Evolutionary conservation across 371 early-diverging fungal genomes (phyloP).

Genomic region (Umbelopsis sp.): DNA sequence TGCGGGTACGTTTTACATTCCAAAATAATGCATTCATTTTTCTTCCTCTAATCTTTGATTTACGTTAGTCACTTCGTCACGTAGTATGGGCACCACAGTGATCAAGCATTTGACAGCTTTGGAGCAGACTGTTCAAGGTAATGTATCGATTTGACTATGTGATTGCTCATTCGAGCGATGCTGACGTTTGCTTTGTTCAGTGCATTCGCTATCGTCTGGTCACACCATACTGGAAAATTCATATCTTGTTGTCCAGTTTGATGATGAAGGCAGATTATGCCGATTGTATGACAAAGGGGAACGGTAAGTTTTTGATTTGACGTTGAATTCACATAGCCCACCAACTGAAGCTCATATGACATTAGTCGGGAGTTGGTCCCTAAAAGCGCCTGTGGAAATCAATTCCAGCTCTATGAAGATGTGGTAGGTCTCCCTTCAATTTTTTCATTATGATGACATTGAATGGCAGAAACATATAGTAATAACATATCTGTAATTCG

Average conservation of each 20-base stretch:
- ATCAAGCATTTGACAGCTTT: not conserved
- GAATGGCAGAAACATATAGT: not conserved
- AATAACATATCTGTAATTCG: not conserved
- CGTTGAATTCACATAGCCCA: too few species aligned
- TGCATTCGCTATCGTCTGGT: constrained; percentile 36
- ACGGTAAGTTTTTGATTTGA: constrained; percentile 25
- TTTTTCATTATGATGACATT: not conserved
- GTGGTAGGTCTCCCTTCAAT: constrained; percentile 43
- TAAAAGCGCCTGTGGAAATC: constrained; percentile 70
- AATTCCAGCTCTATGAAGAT: constrained; percentile 86
- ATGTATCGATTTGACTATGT: not conserved
- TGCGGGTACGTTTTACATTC: constrained; percentile 31
- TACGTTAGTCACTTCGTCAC: constrained; percentile 27
- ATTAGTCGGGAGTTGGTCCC: constrained; percentile 75
- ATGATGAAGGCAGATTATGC: constrained; percentile 71
- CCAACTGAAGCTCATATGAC: not conserved
- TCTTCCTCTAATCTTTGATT: too few species aligned
- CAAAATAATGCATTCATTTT: too few species aligned
- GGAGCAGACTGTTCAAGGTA: not conserved
- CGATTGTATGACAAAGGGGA: constrained; percentile 64
- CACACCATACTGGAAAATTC: constrained; percentile 72
- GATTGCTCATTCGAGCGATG: not conserved
- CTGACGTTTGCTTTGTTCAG: not conserved
- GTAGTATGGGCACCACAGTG: constrained; percentile 37
- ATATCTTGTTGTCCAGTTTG: constrained; percentile 69